These are phyloP conservation scores for Bryoerythrophyllum caledonicum DNA, from an alignment of 225 moss, liverwort and hornwort genomes.

Conservation along the genomic window DNA sequence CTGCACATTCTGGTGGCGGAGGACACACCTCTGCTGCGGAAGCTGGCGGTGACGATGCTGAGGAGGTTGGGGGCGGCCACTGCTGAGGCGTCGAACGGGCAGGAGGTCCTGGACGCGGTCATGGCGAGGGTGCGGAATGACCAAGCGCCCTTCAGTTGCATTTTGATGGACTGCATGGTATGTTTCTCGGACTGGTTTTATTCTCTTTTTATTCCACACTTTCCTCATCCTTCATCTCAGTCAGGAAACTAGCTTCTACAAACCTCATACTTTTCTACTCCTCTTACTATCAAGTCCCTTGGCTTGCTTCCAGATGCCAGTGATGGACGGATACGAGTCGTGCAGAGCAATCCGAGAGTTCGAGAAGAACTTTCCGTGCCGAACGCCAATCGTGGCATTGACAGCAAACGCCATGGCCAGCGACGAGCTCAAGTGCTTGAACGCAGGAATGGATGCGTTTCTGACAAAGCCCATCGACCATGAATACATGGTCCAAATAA, in stretches of 20 bases:
- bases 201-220: too few relatives aligned
- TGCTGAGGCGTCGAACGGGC: conserved; percentile 61
- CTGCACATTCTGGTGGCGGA: conserved; percentile 58
- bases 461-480: conserved; percentile 81
- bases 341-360: conserved; percentile 66
- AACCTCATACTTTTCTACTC: too few relatives aligned
- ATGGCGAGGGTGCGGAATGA: conserved; percentile 46
- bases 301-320: conserved; percentile 64
- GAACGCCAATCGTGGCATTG: conserved; percentile 67
- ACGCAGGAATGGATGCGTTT: conserved; percentile 83
- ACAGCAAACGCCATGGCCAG: conserved; percentile 90
- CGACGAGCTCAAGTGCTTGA: conserved; percentile 69
- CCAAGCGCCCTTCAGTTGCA: conserved; percentile 60
- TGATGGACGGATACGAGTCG: conserved; percentile 82
- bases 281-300: background rate
- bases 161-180: conserved; percentile 69
- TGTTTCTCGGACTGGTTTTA: conserved; percentile 40
- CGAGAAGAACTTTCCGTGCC: conserved; percentile 39
- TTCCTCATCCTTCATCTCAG: too few relatives aligned
- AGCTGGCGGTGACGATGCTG: conserved; percentile 63
- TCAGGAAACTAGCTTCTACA: too few relatives aligned
- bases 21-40: conserved; percentile 51
- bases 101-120: conserved; percentile 63
- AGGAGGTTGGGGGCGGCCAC: conserved; percentile 65
- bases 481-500: conserved; percentile 74